phyloP scores from a whole-genome alignment of 148 eudicot species.

The Pouteria glomerata region DNA sequence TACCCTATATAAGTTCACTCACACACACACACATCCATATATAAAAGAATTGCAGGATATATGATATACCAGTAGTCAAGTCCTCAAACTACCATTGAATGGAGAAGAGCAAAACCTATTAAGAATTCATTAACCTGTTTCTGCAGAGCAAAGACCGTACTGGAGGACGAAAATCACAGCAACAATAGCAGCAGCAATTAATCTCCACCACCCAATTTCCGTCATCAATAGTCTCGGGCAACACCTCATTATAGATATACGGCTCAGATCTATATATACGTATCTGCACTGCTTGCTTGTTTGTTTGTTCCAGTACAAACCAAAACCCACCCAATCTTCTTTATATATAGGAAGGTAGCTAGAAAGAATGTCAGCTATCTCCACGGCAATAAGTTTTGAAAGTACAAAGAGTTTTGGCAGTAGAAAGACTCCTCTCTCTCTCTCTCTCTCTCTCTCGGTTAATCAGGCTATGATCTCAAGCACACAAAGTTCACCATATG shows the following conservation, averaged over 20 bases:
- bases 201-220: slow-evolving; percentile 20
- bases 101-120: too few relatives aligned
- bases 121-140: slow-evolving; percentile 36
- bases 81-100: too few relatives aligned
- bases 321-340: neutral
- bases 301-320: too few relatives aligned
- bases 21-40: too few relatives aligned
- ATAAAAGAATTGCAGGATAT: too few relatives aligned
- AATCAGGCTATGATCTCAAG: neutral
- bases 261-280: too few relatives aligned
- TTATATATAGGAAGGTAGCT: neutral
- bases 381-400: neutral
- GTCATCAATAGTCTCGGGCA: too few relatives aligned
- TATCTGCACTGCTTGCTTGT: too few relatives aligned
- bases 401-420: neutral
- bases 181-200: slow-evolving; percentile 14
- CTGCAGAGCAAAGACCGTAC: slow-evolving; percentile 28
- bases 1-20: too few relatives aligned
- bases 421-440: slow-evolving; percentile 4
- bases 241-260: too few relatives aligned
- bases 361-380: neutral
- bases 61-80: too few relatives aligned
- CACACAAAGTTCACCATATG: neutral
- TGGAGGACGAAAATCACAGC: slow-evolving; percentile 20
- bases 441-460: too few relatives aligned